Percentiles rank a stretch among this genome's conserved stretches.
Conservation (phyloP, 202 grass and related monocot species). For the Panicum virgatum region DNA sequence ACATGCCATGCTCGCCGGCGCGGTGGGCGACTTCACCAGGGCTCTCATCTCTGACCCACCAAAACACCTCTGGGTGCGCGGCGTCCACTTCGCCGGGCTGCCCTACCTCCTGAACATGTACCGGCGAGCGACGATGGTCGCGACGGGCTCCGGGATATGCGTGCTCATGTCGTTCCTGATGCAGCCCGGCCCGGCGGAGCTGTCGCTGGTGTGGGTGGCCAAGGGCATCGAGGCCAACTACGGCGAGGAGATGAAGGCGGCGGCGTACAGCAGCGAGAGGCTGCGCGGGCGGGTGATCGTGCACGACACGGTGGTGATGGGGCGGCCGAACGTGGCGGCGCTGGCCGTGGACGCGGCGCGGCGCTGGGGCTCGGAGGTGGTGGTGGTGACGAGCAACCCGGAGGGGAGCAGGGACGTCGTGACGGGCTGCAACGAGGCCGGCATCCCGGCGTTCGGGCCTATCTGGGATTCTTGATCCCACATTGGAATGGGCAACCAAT, state of each 20-base stretch:
- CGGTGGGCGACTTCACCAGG: constrained; percentile 68
- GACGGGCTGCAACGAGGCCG: constrained; percentile 40
- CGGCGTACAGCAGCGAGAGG: too few relatives aligned
- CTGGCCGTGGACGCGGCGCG: too few relatives aligned
- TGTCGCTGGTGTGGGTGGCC: too few relatives aligned
- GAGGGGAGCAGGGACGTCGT: constrained; percentile 70
- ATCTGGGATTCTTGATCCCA: constrained; percentile 66
- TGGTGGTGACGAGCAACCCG: constrained; percentile 81
- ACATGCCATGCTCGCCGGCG: constrained; percentile 67
- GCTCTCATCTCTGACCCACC: constrained; percentile 55
- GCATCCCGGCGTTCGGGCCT: constrained; percentile 61
- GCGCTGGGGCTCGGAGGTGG: too few relatives aligned
- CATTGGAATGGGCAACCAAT: too few relatives aligned
- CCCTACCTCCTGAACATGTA: constrained; percentile 76
- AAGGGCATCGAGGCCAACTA: too few relatives aligned
- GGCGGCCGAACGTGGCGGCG: too few relatives aligned
- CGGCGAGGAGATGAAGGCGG: too few relatives aligned
- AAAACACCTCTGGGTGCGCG: constrained; percentile 56
- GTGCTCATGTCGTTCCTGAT: constrained; percentile 72
- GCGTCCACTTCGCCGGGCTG: constrained; percentile 58
- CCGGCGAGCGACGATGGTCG: constrained; percentile 54
- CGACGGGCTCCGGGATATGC: constrained; percentile 73
- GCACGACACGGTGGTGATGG: too few relatives aligned
- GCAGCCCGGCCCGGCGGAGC: constrained; percentile 54
- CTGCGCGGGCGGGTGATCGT: too few relatives aligned